phyloP scores from a whole-genome alignment of 164 flowering plant species.

The Dillenia suffruticosa region DNA sequence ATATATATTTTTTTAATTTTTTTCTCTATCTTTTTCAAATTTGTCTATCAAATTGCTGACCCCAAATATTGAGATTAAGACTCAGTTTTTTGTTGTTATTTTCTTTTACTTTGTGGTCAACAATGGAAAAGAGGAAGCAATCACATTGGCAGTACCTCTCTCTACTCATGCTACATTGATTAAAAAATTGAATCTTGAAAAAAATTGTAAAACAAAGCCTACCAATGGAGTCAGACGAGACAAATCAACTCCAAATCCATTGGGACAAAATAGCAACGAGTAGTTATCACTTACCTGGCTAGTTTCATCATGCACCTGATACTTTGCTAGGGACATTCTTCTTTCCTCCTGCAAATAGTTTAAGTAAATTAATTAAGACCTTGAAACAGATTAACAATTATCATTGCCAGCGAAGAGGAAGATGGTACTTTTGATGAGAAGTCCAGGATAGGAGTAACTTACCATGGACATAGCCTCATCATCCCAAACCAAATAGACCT shows the following conservation, averaged over 20 bases:
- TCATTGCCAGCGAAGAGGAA: neutral
- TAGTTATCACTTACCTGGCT: slow-evolving; percentile 95
- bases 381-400: neutral
- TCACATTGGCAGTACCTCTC: slow-evolving; percentile 33
- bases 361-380: slow-evolving; percentile 2
- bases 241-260: slow-evolving; percentile 33
- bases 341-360: slow-evolving; percentile 78
- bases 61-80: too few relatives aligned
- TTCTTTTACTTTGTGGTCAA: slow-evolving; percentile 3
- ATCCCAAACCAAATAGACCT: slow-evolving; percentile 97
- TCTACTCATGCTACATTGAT: slow-evolving; percentile 22
- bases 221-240: slow-evolving; percentile 43
- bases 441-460: slow-evolving; percentile 14
- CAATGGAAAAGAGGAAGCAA: slow-evolving; percentile 1
- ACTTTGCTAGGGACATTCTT: slow-evolving; percentile 85
- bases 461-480: slow-evolving; percentile 99
- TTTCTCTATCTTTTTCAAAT: too few relatives aligned
- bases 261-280: slow-evolving; percentile 16
- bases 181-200: slow-evolving; percentile 33
- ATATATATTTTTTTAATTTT: too few relatives aligned
- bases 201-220: slow-evolving; percentile 33
- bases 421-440: neutral
- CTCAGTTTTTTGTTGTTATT: too few relatives aligned
- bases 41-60: too few relatives aligned
- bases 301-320: slow-evolving; percentile 99